phyloP scores from a whole-genome alignment of 2,329 filamentous ascomycete species.

The Colletotrichum ledebouriae region DNA sequence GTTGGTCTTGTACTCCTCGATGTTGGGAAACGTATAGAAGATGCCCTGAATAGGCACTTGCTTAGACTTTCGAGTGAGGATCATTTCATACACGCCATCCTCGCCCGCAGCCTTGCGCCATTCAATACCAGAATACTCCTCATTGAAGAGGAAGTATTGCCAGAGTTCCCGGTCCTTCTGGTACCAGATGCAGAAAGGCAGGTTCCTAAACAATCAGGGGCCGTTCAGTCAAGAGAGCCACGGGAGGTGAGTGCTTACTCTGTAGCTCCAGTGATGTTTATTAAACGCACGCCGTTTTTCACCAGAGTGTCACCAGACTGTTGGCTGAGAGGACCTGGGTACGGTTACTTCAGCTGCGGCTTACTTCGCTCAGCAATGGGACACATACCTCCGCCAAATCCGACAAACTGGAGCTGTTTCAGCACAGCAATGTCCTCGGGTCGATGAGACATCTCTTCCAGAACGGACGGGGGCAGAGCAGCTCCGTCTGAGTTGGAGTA shows the following conservation, averaged over 20 bases:
- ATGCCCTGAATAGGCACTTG: slow-evolving; percentile 53
- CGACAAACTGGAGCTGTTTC: slow-evolving; percentile 50
- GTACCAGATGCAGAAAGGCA: slow-evolving; percentile 53
- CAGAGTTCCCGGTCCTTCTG: slow-evolving; percentile 44
- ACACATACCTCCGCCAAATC: slow-evolving; percentile 54
- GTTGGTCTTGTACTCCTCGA: slow-evolving; percentile 55
- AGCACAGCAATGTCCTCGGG: slow-evolving; percentile 50
- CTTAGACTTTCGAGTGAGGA: slow-evolving; percentile 54
- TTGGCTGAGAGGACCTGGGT: slow-evolving; percentile 46
- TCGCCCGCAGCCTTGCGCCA: slow-evolving; percentile 52
- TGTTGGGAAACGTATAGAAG: slow-evolving; percentile 57
- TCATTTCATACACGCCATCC: slow-evolving; percentile 52
- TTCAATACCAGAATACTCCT: slow-evolving; percentile 56
- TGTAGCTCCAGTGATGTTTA: slow-evolving; percentile 57
- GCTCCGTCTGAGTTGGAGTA: slow-evolving; percentile 46
- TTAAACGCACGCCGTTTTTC: slow-evolving; percentile 50
- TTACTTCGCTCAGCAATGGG: background rate
- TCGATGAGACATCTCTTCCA: slow-evolving; percentile 58
- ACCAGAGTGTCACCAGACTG: slow-evolving; percentile 56
- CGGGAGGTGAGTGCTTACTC: slow-evolving; percentile 47
- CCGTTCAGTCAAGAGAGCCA: background rate
- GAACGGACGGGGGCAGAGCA: slow-evolving; percentile 54
- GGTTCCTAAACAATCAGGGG: background rate
- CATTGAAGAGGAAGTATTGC: slow-evolving; percentile 48
- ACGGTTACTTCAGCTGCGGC: background rate